A percentile compares a stretch with the other conserved stretches of the same genome.
Conservation (phyloP, 139 green algal species). For the Chlamydomonas eustigma region DNA sequence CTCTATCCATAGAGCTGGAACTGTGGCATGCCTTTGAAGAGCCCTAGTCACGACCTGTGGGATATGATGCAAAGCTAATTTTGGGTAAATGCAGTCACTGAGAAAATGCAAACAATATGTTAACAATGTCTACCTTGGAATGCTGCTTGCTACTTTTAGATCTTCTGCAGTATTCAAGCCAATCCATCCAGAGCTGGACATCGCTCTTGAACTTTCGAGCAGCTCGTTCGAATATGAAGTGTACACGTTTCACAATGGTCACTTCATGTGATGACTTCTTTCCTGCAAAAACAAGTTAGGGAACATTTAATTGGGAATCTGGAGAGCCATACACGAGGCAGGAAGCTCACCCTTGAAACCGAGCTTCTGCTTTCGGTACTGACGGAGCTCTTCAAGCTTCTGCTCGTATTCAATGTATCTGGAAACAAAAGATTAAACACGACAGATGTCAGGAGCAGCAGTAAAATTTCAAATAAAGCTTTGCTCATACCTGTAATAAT, state of each 20-base stretch:
- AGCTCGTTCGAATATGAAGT: slow-evolving; percentile 90
- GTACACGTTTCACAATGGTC: slow-evolving; percentile 62
- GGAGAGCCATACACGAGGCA: too few relatives aligned
- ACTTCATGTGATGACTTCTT: slow-evolving; percentile 63
- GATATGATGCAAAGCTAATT: too few relatives aligned
- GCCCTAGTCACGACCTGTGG: slow-evolving; percentile 76
- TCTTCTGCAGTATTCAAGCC: slow-evolving; percentile 73
- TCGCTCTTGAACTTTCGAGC: slow-evolving; percentile 85
- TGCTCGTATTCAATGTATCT: slow-evolving; percentile 81
- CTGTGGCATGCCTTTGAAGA: slow-evolving; percentile 77
- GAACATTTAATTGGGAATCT: too few relatives aligned
- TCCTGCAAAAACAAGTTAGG: too few relatives aligned
- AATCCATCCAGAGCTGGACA: slow-evolving; percentile 78
- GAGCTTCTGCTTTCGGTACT: slow-evolving; percentile 32
- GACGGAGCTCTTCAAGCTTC: slow-evolving; percentile 73
- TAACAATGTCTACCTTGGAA: slow-evolving; percentile 40
- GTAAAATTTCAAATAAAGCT: background rate
- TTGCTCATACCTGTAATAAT: slow-evolving; percentile 64
- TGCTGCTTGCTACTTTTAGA: slow-evolving; percentile 55
- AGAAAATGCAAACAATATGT: slow-evolving; percentile 13
- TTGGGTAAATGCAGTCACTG: background rate
- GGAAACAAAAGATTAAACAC: too few relatives aligned
- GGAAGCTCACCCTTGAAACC: slow-evolving; percentile 29
- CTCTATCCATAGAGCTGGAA: slow-evolving; percentile 79
- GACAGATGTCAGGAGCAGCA: too few relatives aligned